Evolutionary conservation across 2,329 filamentous ascomycete genomes (phyloP), one percentile per base, ranked within the genome.

Genomic region (Zymoseptoria pseudotritici): DNA sequence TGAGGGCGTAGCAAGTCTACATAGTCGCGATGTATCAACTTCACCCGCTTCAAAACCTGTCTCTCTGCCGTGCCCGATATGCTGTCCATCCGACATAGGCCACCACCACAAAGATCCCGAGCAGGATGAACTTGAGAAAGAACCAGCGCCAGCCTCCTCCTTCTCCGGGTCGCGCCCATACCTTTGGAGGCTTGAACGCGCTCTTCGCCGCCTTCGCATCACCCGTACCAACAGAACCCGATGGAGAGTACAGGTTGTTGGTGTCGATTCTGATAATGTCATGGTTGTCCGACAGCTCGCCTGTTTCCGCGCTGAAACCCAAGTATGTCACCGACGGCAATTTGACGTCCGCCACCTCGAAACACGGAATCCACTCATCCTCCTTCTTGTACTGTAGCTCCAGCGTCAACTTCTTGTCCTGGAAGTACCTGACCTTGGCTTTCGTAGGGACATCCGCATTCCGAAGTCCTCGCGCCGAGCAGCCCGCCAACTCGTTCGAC

Each of bases 231-330:
- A 66, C 66, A 50, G 66, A 66, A 20, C 71, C 72, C 31, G 79
- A 77, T 42, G 83, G 84, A 69, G 83, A 86, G 79, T 97, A 97
- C 63, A 99, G 80, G 76, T 97, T 99, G 80, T 88, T 89, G 59
- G 93, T 87, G 65, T 86, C 81, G 69, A 99, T 83, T 55, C 86
- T 88, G 73, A 97, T 86, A 75, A 99, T 95, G 77, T 99, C 94
- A 81, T 97, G 93, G 81, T 96, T 96, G 78, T 99, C 94, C 76
- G 87, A 91, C 66, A 99, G 84, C 79, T 99, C 93, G 71, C 94
- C 94, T 17, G 94, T 97, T 80, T 97, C 93, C 59, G 90, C 88
- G 68, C 84, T 82, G 77, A 87, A 85, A 64, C 85, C 85, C 5
- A 87, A 76, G 73, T 87, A 87, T 26, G 83, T 78, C 57, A 86